Percentiles rank a stretch among this genome's conserved stretches.
Conservation (phyloP, 306 rosid genomes). For the Rosa chinensis region DNA sequence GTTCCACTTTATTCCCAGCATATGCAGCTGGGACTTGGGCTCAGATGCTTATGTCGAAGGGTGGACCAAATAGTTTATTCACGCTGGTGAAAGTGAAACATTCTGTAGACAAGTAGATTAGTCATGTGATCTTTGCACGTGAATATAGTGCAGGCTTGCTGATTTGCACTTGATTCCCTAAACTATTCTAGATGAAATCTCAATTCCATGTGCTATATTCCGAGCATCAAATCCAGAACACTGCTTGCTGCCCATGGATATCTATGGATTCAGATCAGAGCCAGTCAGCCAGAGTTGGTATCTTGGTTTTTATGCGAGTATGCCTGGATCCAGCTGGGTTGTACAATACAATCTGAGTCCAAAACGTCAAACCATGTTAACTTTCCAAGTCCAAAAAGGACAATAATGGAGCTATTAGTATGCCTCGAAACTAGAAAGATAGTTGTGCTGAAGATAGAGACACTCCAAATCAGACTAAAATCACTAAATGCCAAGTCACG, state of each 20-base stretch:
- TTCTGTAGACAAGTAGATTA: not conserved
- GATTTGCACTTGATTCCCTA: not conserved
- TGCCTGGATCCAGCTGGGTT: not conserved
- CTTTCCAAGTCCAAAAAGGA: not conserved
- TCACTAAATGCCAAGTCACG: too few relatives aligned
- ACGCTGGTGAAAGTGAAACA: not conserved
- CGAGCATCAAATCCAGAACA: not conserved
- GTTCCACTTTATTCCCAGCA: not conserved
- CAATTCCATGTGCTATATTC: not conserved
- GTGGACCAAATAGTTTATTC: not conserved
- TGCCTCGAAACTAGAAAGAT: too few relatives aligned
- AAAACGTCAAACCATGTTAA: not conserved
- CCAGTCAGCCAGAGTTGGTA: not conserved
- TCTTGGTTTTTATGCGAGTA: not conserved
- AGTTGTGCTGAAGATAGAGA: too few relatives aligned
- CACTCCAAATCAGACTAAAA: too few relatives aligned
- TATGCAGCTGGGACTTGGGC: conserved; percentile 1
- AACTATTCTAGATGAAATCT: not conserved
- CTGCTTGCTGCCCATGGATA: not conserved
- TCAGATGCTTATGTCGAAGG: not conserved
- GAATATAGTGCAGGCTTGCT: not conserved
- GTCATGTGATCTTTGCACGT: conserved; percentile 6
- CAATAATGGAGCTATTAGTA: not conserved
- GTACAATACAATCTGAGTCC: not conserved
- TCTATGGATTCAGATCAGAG: not conserved